phyloP scores from a whole-genome alignment of 1,284 basidiomycete genomes.

The Fistulina hepatica region DNA sequence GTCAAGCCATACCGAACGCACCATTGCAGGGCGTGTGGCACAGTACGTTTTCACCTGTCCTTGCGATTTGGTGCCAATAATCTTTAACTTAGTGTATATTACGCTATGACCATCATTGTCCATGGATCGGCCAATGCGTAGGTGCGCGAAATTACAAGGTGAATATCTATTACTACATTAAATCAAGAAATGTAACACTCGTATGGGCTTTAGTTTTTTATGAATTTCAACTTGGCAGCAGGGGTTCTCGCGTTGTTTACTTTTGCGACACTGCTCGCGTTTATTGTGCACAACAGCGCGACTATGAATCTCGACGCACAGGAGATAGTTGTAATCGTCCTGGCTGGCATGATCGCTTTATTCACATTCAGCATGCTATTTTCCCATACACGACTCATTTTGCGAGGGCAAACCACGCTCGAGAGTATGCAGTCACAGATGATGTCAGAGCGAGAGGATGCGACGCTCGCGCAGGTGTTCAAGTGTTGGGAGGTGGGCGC shows the following conservation, averaged over 20 bases:
- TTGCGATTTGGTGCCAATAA: slow-evolving; percentile 4
- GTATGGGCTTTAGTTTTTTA: slow-evolving; percentile 41
- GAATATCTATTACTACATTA: slow-evolving; percentile 3
- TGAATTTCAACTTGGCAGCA: slow-evolving; percentile 58
- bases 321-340: slow-evolving; percentile 54
- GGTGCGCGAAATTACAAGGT: slow-evolving; percentile 74
- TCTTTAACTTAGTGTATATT: slow-evolving; percentile 44
- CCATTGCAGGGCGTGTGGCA: slow-evolving; percentile 67
- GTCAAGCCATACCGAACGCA: slow-evolving; percentile 64
- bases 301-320: slow-evolving; percentile 42
- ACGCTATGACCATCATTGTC: slow-evolving; percentile 72
- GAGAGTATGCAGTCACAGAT: slow-evolving; percentile 51
- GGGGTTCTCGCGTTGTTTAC: slow-evolving; percentile 47
- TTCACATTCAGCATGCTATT: slow-evolving; percentile 52
- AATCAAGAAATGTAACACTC: neutral
- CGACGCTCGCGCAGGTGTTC: slow-evolving; percentile 34
- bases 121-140: slow-evolving; percentile 79
- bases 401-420: slow-evolving; percentile 65
- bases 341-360: too few relatives aligned
- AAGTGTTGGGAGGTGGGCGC: slow-evolving; percentile 36
- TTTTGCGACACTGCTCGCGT: slow-evolving; percentile 43
- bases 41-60: slow-evolving; percentile 25
- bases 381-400: slow-evolving; percentile 54
- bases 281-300: slow-evolving; percentile 27
- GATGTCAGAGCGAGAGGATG: slow-evolving; percentile 54